Evolutionary conservation across 106 monocot genomes (phyloP).

Genomic region (Gastrodia elata): DNA sequence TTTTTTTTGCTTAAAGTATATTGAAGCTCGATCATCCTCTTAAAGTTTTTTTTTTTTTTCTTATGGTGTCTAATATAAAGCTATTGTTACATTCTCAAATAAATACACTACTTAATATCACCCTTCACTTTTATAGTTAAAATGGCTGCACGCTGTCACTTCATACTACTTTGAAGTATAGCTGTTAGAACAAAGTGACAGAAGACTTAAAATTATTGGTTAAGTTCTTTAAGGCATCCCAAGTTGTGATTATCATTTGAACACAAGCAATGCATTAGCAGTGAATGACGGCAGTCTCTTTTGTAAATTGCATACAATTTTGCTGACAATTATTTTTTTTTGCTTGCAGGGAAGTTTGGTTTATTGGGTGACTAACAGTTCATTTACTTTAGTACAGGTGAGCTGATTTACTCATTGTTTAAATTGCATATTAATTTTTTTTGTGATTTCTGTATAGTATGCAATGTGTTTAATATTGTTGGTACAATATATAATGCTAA

Average conservation of each 20-base stretch:
- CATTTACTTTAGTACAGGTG: constrained; percentile 81
- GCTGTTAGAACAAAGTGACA: not conserved
- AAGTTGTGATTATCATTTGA: not conserved
- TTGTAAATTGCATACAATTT: not conserved
- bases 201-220: not conserved
- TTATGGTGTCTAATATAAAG: not conserved
- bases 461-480: not conserved
- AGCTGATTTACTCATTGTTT: constrained; percentile 1
- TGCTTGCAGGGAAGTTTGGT: constrained; percentile 79
- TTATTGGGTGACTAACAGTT: constrained; percentile 90
- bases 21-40: no score
- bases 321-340: not conserved
- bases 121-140: not conserved
- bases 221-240: not conserved
- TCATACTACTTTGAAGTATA: not conserved
- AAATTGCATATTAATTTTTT: not conserved
- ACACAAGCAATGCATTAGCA: not conserved
- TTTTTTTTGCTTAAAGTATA: no score
- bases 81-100: not conserved
- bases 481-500: not conserved
- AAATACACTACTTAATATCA: not conserved
- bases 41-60: no score
- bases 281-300: not conserved
- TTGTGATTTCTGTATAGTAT: not conserved
- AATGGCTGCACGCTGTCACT: not conserved